Percentiles rank a stretch among this genome's conserved stretches.
Evolutionary conservation across 495 filamentous ascomycete genomes (phyloP).

Genomic region (Thermothielavioides terrestris): DNA sequence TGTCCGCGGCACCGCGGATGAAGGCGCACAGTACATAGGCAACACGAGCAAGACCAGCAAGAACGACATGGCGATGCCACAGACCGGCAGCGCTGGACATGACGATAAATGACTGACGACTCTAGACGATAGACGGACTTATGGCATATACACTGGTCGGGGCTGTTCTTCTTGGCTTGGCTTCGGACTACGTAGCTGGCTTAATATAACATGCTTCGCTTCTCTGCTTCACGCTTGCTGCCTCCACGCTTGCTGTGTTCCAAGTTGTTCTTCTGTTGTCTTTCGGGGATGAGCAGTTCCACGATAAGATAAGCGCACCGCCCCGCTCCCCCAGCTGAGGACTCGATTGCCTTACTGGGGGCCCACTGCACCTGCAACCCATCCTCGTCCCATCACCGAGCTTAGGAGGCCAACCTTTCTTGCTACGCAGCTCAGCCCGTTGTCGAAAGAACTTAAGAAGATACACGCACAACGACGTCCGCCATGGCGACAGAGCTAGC

Average conservation of each 20-base stretch:
- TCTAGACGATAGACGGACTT: slow-evolving; percentile 16
- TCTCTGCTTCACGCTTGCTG: not conserved
- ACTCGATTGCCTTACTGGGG: not conserved
- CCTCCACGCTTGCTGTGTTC: not conserved
- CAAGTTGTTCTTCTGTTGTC: no score
- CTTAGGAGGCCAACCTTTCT: not conserved
- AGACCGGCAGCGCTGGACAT: not conserved
- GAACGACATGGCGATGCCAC: not conserved
- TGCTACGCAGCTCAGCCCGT: not conserved
- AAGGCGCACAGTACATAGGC: not conserved
- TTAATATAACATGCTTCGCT: slow-evolving; percentile 10
- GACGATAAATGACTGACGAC: slow-evolving; percentile 8
- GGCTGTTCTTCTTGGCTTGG: not conserved
- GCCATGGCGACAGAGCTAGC: slow-evolving; percentile 57
- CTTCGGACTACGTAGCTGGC: slow-evolving; percentile 1
- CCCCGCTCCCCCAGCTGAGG: not conserved
- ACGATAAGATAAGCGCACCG: not conserved
- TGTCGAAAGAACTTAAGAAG: not conserved
- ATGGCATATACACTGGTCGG: slow-evolving; percentile 8
- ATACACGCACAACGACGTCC: no score
- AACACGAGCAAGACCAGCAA: not conserved
- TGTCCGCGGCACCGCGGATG: no score
- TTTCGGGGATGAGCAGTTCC: no score
- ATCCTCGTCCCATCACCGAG: not conserved
- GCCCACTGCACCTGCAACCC: not conserved